Conservation (phyloP, 2,329 filamentous ascomycete genomes). For the Nemania sp. region DNA sequence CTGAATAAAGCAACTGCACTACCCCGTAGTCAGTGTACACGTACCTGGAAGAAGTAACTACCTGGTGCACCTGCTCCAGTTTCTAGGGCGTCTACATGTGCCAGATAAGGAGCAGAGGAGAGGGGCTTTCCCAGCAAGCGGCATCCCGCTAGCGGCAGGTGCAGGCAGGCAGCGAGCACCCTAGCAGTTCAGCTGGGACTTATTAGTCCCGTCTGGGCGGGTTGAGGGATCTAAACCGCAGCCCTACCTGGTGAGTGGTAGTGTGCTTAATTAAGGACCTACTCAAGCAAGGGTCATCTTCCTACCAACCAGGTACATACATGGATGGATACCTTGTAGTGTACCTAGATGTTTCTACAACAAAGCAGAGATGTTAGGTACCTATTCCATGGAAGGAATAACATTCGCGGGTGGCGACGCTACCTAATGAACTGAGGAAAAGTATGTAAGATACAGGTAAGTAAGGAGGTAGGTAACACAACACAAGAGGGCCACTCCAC, state of each 20-base stretch:
- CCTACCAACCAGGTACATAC: too few relatives aligned
- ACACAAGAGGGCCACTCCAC: neutral
- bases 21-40: neutral
- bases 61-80: neutral
- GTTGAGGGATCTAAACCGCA: too few relatives aligned
- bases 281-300: neutral
- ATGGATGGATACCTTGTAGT: too few relatives aligned
- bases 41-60: neutral
- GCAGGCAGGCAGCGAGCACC: neutral
- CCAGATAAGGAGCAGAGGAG: neutral
- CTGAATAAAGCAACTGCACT: too few relatives aligned
- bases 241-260: too few relatives aligned
- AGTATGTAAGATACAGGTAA: too few relatives aligned
- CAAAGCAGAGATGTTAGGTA: slow-evolving; percentile 17
- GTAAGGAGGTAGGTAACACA: neutral
- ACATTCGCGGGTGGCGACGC: too few relatives aligned
- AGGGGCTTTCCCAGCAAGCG: slow-evolving; percentile 5
- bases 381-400: neutral
- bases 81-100: neutral
- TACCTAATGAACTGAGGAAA: too few relatives aligned
- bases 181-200: too few relatives aligned
- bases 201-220: too few relatives aligned
- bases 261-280: neutral
- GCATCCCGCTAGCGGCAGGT: slow-evolving; percentile 7
- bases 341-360: neutral